Evolutionary conservation across 768 basidiomycete genomes (phyloP), one percentile per base, ranked within the genome.

Genomic region (Chalciporus pseudorubinellus): DNA sequence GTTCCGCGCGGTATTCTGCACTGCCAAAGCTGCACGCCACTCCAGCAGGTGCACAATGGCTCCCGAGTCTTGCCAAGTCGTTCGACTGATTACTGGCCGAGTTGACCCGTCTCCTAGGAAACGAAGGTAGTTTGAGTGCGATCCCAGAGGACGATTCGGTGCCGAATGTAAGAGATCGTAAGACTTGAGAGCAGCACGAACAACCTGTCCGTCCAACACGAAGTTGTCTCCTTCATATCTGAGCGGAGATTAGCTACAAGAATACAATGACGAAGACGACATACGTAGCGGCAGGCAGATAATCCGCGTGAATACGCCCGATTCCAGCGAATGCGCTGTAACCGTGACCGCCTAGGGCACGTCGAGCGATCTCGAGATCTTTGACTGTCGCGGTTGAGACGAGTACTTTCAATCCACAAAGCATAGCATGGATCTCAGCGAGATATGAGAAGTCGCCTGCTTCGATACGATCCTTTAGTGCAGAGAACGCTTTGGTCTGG

Each of bases 181-280:
- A 0, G 84, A 76, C 58, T 88, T 90, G 24, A 87, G 67, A 3
- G 85, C 85, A 0, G 85, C 81, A 20, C 86, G 80, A 29, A 87
- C 80, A 29, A 88, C 86, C 67, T 91, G 89, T 43, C 80, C 76
- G 57, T 87, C 84, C 11, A 91, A 75, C 6, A 89, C 84, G 53
- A 78, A 89, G 62, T 91, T 90, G 60, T 91, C 89, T 13, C 88
- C 87, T 70, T 90, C 88, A 55, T 80, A 89, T 3, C 85, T 86
- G 53, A 6, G 0, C 39, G 10, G 28, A 16, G 34, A 31, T 61
- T 38, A 59, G 19, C 3, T 26, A 36, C 6, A 14, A 21, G 29
- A 9, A 22, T 31, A 16, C 16, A 14, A n/a, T 42, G 4, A 20
- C 31, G 13, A 18, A 41, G 21, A 20, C 36, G 20, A 71, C 80